Evolutionary conservation across 2,329 filamentous ascomycete genomes (phyloP), one percentile per base, ranked within the genome.

Genomic region (Colletotrichum liaoningense): DNA sequence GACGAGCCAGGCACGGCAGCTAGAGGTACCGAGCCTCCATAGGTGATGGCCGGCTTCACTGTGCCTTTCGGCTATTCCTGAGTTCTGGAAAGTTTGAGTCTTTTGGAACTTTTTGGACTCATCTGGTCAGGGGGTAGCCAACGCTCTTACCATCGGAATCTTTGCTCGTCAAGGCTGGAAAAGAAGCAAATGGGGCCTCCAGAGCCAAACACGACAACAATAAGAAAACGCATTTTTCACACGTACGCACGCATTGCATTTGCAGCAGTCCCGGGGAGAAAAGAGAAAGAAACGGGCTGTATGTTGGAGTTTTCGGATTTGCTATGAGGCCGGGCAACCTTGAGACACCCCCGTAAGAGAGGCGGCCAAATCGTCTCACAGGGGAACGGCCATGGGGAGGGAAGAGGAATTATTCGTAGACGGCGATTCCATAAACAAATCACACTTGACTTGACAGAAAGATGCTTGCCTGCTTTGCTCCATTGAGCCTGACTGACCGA

Each of bases 251-350:
- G 55, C 70, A 73, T 73, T 74, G 68, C 72, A 72, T 72, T 74
- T 62, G 68, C 72, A 67, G 72, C 72, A 74, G 69, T 62, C 22
- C 42, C 42, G 42, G 42, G 42, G 42, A 49, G 58, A 72, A 52
- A 42, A 28, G 35, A 42, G 14, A 42, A 63, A 24, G 59, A 22
- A 49, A 49, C 42, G 63, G 42, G 68, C 69, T 74, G 72, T 42
- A 57, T 74, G 54, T 72, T 72, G 72, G 72, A 74, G 68, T 74
- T 74, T 74, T 74, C 57, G 72, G 72, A 42, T 63, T 74, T 67
- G 68, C 62, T 72, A 67, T 58, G 30, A 72, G 65, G 67, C 55
- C 67, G 52, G 56, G 60, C 70, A 66, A 73, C 64, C 60, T 60
- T 72, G 59, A 59, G 22, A 68, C 57, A 46, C 59, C 33, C 60